Conservation (phyloP, 768 basidiomycete genomes). For the Suillus cothurnatus region DNA sequence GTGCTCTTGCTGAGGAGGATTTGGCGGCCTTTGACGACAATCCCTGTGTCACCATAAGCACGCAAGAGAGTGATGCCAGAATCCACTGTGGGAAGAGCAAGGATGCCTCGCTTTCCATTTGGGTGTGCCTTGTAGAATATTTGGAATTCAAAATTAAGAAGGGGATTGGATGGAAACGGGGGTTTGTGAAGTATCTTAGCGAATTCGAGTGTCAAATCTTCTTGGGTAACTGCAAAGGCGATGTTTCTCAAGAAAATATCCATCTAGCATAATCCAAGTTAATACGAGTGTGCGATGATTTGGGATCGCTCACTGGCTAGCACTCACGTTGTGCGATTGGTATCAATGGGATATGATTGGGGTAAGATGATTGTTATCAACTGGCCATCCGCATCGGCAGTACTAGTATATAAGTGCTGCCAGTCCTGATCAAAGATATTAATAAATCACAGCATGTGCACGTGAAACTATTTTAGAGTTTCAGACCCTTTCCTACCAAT, state of each 20-base stretch:
- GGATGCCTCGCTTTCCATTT: slow-evolving; percentile 31
- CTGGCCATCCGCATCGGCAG: not conserved
- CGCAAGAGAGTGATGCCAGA: slow-evolving; percentile 28
- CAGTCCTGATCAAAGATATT: not conserved
- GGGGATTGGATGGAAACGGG: slow-evolving; percentile 29
- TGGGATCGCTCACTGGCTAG: not conserved
- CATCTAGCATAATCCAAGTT: slow-evolving; percentile 22
- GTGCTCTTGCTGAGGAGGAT: slow-evolving; percentile 26
- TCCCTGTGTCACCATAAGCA: slow-evolving; percentile 26
- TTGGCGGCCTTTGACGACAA: slow-evolving; percentile 27
- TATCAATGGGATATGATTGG: not conserved
- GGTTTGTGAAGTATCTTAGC: slow-evolving; percentile 36
- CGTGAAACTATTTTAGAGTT: no score
- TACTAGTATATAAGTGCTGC: not conserved
- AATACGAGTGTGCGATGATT: not conserved
- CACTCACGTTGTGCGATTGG: slow-evolving; percentile 23
- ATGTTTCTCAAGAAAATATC: slow-evolving; percentile 38
- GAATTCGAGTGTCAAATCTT: slow-evolving; percentile 36
- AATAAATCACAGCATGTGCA: not conserved
- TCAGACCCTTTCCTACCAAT: slow-evolving; percentile 6
- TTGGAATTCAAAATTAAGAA: slow-evolving; percentile 36
- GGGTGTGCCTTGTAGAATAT: slow-evolving; percentile 28
- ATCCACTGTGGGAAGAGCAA: slow-evolving; percentile 29
- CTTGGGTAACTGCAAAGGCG: slow-evolving; percentile 25
- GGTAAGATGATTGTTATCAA: not conserved